Percentiles rank a stretch among this genome's conserved stretches.
Conservation (phyloP, 176 grass and related monocot species). For the Canna indica region DNA sequence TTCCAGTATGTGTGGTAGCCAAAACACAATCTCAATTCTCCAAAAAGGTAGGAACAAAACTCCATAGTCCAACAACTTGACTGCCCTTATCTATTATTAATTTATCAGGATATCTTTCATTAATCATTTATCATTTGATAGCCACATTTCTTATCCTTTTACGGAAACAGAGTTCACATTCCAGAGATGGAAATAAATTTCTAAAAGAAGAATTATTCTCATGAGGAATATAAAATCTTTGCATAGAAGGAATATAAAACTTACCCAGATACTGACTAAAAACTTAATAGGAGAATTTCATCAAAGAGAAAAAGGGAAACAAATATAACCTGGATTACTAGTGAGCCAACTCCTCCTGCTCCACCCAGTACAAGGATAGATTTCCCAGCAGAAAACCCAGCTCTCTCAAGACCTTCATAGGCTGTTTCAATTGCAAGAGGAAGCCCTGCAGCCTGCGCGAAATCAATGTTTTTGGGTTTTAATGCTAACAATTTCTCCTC, state of each 20-base stretch:
- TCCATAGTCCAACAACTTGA: too few species aligned
- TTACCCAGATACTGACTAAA: background rate
- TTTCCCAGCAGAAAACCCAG: constrained; percentile 47
- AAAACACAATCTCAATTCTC: too few species aligned
- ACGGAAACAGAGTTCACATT: too few species aligned
- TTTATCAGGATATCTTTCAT: too few species aligned
- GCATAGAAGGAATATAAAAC: background rate
- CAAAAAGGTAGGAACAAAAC: too few species aligned
- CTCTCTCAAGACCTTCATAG: constrained; percentile 47
- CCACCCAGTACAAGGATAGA: constrained; percentile 80
- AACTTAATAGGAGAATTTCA: background rate
- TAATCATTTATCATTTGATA: too few species aligned
- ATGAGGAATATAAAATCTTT: background rate
- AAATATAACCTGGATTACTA: constrained; percentile 65
- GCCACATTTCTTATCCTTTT: too few species aligned
- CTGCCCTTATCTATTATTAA: too few species aligned
- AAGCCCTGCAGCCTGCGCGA: constrained; percentile 50
- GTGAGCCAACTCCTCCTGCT: constrained; percentile 73
- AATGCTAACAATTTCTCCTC: constrained; percentile 78
- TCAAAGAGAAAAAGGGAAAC: background rate
- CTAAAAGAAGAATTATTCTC: background rate
- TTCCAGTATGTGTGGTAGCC: too few species aligned
- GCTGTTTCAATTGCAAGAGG: constrained; percentile 71
- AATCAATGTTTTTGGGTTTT: constrained; percentile 66
- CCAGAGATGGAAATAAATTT: background rate